Evolutionary conservation across 192 early-diverging fungal species (phyloP), one percentile per base, ranked within the genome.

Genomic region (Coemansia sp.): DNA sequence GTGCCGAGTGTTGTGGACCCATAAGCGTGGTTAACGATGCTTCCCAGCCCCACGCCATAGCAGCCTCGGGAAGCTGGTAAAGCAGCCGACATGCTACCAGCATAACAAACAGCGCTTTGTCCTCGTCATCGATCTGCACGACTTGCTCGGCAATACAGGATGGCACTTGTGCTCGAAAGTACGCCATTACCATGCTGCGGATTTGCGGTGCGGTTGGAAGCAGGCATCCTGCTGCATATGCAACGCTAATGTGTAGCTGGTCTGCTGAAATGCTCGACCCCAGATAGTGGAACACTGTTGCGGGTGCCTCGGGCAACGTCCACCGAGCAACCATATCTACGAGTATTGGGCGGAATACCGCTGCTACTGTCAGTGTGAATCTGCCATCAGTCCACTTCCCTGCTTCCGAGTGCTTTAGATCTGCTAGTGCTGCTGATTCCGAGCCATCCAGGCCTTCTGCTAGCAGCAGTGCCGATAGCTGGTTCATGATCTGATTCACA

Each of bases 301-400:
- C 71, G 3, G 61, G 78, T 20, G 78, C 68, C 19, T 64, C 77
- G n/a, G 76, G 56, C 9, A 66, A 51, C 13, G 79, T 79, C 91
- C 89, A 91, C 42, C 94, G 84, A 13, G 87, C 87, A 0, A 83
- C 80, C 26, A 96, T 78, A 52, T 96, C 94, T 19, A 94, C 78
- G 7, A 91, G 74, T 12, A 96, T 61, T 3, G 92, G 88, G 15
- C 94, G 70, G 59, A 86, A 87, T 8, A 80, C 67, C 35, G 40
- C 15, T 6, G 55, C 57, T 28, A 70, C 68, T 16, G 53, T 31
- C 10, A 57, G 11, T 6, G 73, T 65, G 31, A 77, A 58, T 52
- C 19, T 50, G 14, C 73, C 73, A n/a, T 77, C 73, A 9, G 56
- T 3, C 73, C 73, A 77, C 33, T 30, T 40, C 5, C 15, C 35